Percentiles rank a stretch among this genome's conserved stretches.
phyloP scores from a whole-genome alignment of 225 moss, liverwort and hornwort species.

The Climacium dendroides region DNA sequence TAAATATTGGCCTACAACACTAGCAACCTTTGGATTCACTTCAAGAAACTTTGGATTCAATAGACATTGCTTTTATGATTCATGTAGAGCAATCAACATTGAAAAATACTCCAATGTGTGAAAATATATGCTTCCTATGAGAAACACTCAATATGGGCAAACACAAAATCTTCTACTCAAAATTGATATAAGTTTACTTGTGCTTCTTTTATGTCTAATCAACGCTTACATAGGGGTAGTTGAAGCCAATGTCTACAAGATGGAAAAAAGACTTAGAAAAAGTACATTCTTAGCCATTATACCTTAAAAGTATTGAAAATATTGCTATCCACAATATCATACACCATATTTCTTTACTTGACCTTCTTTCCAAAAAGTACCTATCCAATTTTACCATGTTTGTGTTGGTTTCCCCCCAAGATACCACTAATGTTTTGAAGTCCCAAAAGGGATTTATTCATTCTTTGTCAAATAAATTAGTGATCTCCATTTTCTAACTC shows the following conservation, averaged over 20 bases:
- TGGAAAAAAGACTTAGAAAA: not conserved
- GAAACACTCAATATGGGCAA: not conserved
- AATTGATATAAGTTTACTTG: no score
- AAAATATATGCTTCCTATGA: not conserved
- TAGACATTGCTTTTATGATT: not conserved
- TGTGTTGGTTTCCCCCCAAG: rapidly evolving
- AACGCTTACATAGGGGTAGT: not conserved
- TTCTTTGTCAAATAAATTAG: not conserved
- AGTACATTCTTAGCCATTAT: not conserved
- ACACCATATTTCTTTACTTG: not conserved
- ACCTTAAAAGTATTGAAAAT: not conserved
- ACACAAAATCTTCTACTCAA: not conserved
- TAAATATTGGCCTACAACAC: no score
- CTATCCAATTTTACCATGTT: not conserved
- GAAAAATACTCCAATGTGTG: not conserved
- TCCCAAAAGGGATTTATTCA: rapidly evolving
- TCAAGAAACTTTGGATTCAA: not conserved
- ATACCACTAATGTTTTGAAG: not conserved
- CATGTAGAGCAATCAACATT: not conserved
- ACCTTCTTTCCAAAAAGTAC: not conserved
- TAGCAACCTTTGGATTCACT: not conserved
- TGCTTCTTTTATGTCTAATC: not conserved
- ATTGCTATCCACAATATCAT: not conserved
- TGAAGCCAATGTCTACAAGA: not conserved
- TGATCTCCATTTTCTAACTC: not conserved